A percentile compares a stretch with the other conserved stretches of the same genome.
phyloP scores from a whole-genome alignment of 768 basidiomycete genomes.

The Chalciporus pseudorubinellus region DNA sequence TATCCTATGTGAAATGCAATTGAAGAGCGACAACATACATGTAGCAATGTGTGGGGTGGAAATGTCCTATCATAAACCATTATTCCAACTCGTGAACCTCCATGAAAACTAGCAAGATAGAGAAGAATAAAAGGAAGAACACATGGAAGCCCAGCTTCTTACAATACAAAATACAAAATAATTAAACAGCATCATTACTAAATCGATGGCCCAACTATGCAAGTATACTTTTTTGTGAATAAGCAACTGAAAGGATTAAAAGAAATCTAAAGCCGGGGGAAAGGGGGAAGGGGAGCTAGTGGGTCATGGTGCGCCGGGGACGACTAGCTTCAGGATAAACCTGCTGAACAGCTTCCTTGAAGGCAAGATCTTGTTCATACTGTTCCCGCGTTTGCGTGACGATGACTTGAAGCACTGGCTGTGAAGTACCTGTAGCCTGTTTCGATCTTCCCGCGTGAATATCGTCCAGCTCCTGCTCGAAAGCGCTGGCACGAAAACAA shows the following conservation, averaged over 20 bases:
- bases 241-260: too few species aligned
- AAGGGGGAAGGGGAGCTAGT: background rate
- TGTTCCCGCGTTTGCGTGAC: slow-evolving; percentile 34
- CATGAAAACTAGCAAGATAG: slow-evolving; percentile 2
- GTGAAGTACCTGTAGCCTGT: slow-evolving; percentile 2
- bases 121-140: slow-evolving; percentile 3
- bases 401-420: slow-evolving; percentile 32
- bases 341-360: slow-evolving; percentile 29
- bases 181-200: slow-evolving; percentile 17
- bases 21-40: too few species aligned
- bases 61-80: background rate
- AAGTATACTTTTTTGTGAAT: slow-evolving; percentile 17
- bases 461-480: slow-evolving; percentile 33
- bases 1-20: too few species aligned
- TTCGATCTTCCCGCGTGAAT: slow-evolving; percentile 19
- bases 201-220: background rate
- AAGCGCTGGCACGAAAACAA: slow-evolving; percentile 33
- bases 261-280: background rate
- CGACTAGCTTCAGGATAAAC: slow-evolving; percentile 28
- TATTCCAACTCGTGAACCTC: background rate
- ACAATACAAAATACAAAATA: slow-evolving; percentile 19
- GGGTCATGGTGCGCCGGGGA: slow-evolving; percentile 11
- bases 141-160: slow-evolving; percentile 18
- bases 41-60: background rate
- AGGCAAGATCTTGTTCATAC: slow-evolving; percentile 33